These are phyloP conservation scores for Penicillium longicatenatum DNA, from an alignment of 495 filamentous ascomycete species.

Conservation along the genomic window DNA sequence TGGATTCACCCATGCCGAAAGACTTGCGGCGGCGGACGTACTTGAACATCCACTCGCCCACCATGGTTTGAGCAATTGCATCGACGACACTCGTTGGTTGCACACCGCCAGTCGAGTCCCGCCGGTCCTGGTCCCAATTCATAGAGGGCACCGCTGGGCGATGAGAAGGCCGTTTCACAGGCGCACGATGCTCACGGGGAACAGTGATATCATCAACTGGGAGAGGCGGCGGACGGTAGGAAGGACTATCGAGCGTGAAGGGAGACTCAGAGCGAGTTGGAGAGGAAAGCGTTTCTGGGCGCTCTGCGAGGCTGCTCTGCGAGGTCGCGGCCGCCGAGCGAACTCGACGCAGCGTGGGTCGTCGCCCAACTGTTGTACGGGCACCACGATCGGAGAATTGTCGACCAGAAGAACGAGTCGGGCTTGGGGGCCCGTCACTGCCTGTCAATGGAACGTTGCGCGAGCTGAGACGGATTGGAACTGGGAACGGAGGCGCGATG, in stretches of 20 bases:
- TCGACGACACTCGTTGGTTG: slow-evolving; percentile 88
- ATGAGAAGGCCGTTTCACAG: slow-evolving; percentile 24
- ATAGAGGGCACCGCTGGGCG: slow-evolving; percentile 23
- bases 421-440: slow-evolving; percentile 79
- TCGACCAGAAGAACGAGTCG: slow-evolving; percentile 60
- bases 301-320: slow-evolving; percentile 41
- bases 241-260: slow-evolving; percentile 66
- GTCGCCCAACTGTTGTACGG: slow-evolving; percentile 34
- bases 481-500: slow-evolving; percentile 77
- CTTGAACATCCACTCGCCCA: slow-evolving; percentile 99
- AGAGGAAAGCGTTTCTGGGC: slow-evolving; percentile 62
- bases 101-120: slow-evolving; percentile 60
- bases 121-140: slow-evolving; percentile 32
- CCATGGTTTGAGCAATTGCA: slow-evolving; percentile 97
- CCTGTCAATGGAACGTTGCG: slow-evolving; percentile 68
- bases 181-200: slow-evolving; percentile 37
- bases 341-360: slow-evolving; percentile 69
- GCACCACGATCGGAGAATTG: slow-evolving; percentile 44
- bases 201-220: slow-evolving; percentile 71
- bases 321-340: slow-evolving; percentile 77
- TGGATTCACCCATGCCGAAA: slow-evolving; percentile 71
- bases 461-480: slow-evolving; percentile 86
- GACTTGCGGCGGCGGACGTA: slow-evolving; percentile 92
- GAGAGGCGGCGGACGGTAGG: slow-evolving; percentile 62
- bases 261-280: slow-evolving; percentile 66